Conservation (phyloP, 331 rosid genomes). For the Arachis monticola region DNA sequence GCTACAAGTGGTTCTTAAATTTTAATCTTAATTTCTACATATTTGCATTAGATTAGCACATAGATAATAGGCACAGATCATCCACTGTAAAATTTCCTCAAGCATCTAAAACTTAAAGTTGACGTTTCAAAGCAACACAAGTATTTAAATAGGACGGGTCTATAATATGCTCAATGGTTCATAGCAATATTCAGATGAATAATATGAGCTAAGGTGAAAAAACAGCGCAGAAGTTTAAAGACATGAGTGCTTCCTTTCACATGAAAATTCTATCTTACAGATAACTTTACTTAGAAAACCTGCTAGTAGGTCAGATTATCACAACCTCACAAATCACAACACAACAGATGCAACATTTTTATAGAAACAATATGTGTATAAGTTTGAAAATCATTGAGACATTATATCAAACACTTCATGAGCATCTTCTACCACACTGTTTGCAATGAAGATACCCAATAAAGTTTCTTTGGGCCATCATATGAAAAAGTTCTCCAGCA, state of each 20-base stretch:
- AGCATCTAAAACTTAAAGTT: slow-evolving; percentile 4
- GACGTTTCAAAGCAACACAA: neutral
- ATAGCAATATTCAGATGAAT: neutral
- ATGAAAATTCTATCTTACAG: neutral
- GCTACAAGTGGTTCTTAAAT: slow-evolving; percentile 5
- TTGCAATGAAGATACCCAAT: too few species aligned
- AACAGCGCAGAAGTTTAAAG: neutral
- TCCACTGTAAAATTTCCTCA: neutral
- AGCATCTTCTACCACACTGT: too few species aligned
- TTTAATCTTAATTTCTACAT: neutral
- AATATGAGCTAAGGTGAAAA: too few species aligned
- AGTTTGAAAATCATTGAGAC: slow-evolving; percentile 35
- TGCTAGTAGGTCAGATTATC: neutral
- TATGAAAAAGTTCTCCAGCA: too few species aligned
- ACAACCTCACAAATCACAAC: neutral
- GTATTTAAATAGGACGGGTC: neutral
- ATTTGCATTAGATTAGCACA: slow-evolving; percentile 3
- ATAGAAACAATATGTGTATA: neutral
- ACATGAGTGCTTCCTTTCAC: neutral
- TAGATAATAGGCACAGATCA: slow-evolving; percentile 1
- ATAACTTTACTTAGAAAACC: slow-evolving; percentile 5
- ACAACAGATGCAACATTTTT: neutral
- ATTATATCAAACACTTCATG: slow-evolving; percentile 34
- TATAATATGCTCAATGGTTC: neutral
- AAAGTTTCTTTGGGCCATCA: too few species aligned